phyloP scores from a whole-genome alignment of 2,329 filamentous ascomycete genomes.

The Penicillium sp. region DNA sequence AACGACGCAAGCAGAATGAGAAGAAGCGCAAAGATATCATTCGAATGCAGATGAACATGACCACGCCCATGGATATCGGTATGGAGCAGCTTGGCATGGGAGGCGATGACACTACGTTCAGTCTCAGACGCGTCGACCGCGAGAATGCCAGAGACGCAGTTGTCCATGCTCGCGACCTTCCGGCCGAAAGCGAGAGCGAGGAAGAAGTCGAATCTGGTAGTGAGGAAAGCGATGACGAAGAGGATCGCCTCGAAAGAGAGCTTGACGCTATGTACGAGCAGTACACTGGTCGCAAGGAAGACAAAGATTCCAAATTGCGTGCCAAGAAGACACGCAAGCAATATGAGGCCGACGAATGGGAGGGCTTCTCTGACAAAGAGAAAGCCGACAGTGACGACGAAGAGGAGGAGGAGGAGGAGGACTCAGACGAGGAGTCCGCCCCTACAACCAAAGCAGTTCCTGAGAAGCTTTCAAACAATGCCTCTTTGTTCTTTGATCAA shows the following conservation, averaged over 20 bases:
- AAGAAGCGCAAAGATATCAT: constrained; percentile 89
- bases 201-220: constrained; percentile 57
- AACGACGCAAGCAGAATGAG: constrained; percentile 84
- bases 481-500: constrained; percentile 86
- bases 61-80: constrained; percentile 90
- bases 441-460: constrained; percentile 33
- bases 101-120: constrained; percentile 81
- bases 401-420: constrained; percentile 49
- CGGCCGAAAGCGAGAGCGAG: constrained; percentile 57
- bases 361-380: constrained; percentile 70
- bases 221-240: constrained; percentile 68
- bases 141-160: constrained; percentile 66
- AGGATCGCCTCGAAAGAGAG: constrained; percentile 76
- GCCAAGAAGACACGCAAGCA: constrained; percentile 84
- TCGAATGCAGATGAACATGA: constrained; percentile 98
- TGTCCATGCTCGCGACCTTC: constrained; percentile 72
- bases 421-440: constrained; percentile 17
- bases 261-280: constrained; percentile 83
- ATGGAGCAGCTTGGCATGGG: constrained; percentile 77
- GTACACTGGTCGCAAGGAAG: constrained; percentile 75
- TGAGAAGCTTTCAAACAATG: constrained; percentile 72
- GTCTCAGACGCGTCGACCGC: constrained; percentile 75
- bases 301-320: constrained; percentile 78
- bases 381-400: constrained; percentile 59
- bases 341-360: constrained; percentile 83